These are phyloP conservation scores for Drechslerella dactyloides DNA, from an alignment of 2,329 filamentous ascomycete species.

Conservation along the genomic window DNA sequence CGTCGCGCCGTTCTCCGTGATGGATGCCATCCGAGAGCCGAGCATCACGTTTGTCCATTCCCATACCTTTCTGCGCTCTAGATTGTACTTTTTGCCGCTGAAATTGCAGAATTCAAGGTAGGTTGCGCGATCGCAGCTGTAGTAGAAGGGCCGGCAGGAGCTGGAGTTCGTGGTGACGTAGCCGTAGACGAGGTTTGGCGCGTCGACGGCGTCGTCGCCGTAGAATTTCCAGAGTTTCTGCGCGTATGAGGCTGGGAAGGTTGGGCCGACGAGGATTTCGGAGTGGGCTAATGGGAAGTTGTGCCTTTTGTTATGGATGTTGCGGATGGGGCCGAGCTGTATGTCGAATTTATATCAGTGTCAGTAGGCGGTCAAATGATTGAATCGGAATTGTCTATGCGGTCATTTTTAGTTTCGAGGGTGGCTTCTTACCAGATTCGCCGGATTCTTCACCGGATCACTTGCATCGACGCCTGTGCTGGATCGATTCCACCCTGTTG, in stretches of 20 bases:
- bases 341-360: neutral
- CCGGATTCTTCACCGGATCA: no score
- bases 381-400: no score
- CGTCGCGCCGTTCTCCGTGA: neutral
- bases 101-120: conserved; percentile 40
- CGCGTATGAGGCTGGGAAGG: conserved; percentile 9
- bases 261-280: conserved; percentile 15
- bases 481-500: no score
- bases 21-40: neutral
- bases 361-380: no score
- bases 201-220: neutral
- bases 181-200: neutral
- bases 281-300: neutral
- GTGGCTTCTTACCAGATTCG: no score
- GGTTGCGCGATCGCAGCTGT: conserved; percentile 9
- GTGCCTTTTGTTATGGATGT: conserved; percentile 11
- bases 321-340: neutral
- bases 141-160: conserved; percentile 19
- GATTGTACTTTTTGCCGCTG: neutral
- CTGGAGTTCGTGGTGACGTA: neutral
- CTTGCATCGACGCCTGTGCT: no score
- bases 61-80: conserved; percentile 1
- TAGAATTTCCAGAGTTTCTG: neutral
- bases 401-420: no score
- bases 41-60: neutral